Base-by-base conservation (phyloP, 805 yeast species). In the Hanseniaspora mollemarum region DNA sequence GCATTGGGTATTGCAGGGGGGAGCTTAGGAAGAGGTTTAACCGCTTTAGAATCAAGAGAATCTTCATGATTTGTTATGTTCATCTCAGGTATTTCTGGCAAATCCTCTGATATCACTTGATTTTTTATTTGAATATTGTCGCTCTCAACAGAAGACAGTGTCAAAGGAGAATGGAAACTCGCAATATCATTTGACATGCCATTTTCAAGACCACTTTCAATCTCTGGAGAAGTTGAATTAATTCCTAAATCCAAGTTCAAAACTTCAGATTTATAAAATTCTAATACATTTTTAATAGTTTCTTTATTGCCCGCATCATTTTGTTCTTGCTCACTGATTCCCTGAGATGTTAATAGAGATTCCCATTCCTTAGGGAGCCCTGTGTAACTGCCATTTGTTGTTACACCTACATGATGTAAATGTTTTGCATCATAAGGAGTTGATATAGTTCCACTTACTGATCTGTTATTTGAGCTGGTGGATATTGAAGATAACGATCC, bases 331-430 rank as follows among this genome's bases (percentile, higher is more conserved):
- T 76, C 79, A 5, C 95, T 78, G 53, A 92, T 87, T 49, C 96
- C 96, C 59, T 87, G 83, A 1, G 92, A 84, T 12, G 81, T 74
- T 49, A 92, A 71, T 32, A 88, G 71, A 55, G 77, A 75, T 55
- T 87, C 87, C 98, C 98, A 92, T 60, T 87, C 94, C 26, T 77
- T 81, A 0, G 98, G 98, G 39, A 92, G 70, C 2, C 96, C 97
- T 0, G 92, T 86, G 63, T 83, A 90, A 40, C 84, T 83, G 12
- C 96, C 96, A 19, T 87, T 76, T 55, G 75, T 77, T 64, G 90
- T 96, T 45, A 85, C 81, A 22, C 95, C 96, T 9, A 92, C 97
- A 60, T 92, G 97, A 16, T 92, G 87, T 32, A 87, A 82, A 61
- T 88, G 95, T 60, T 85, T 81, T 16, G 92, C 83, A 60, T 86